These are phyloP conservation scores for Cyclospora cayetanensis DNA, from an alignment of 169 alveolate species.

Conservation along the genomic window DNA sequence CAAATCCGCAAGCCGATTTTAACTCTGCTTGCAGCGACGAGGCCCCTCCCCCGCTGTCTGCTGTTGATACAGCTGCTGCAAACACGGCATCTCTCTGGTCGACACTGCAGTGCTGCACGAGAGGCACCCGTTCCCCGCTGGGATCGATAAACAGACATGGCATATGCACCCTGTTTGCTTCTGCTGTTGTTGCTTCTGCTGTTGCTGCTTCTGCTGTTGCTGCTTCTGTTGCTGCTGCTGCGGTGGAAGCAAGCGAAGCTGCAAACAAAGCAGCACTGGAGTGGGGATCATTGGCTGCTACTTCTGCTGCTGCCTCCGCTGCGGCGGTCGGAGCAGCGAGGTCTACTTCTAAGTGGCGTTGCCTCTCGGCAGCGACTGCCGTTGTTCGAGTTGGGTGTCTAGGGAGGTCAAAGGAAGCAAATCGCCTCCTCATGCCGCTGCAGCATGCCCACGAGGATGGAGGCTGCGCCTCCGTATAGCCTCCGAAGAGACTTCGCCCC, in stretches of 20 bases:
- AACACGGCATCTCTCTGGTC: not conserved
- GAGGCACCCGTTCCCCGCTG: constrained; percentile 26
- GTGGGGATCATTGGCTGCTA: not conserved
- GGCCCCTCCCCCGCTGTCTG: not conserved
- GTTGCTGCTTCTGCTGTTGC: not conserved
- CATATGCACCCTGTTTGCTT: not conserved
- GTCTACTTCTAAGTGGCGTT: not conserved
- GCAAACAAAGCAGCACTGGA: not conserved
- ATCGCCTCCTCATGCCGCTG: not conserved
- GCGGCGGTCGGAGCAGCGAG: not conserved
- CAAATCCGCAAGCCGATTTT: too few species aligned
- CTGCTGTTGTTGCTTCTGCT: constrained; percentile 1
- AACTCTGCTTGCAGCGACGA: not conserved
- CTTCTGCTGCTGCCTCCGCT: constrained; percentile 27
- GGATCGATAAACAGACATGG: constrained; percentile 48
- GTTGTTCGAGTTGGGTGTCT: not conserved
- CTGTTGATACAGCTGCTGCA: not conserved
- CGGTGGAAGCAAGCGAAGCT: not conserved
- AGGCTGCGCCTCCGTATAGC: not conserved
- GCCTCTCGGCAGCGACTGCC: not conserved
- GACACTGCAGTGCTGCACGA: constrained; percentile 43
- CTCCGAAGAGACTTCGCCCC: too few species aligned
- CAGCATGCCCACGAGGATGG: not conserved
- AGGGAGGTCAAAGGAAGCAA: not conserved
- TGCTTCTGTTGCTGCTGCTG: not conserved